Evolutionary conservation across 1,284 basidiomycete species (phyloP).

Genomic region (Tylopilus orsonianus): DNA sequence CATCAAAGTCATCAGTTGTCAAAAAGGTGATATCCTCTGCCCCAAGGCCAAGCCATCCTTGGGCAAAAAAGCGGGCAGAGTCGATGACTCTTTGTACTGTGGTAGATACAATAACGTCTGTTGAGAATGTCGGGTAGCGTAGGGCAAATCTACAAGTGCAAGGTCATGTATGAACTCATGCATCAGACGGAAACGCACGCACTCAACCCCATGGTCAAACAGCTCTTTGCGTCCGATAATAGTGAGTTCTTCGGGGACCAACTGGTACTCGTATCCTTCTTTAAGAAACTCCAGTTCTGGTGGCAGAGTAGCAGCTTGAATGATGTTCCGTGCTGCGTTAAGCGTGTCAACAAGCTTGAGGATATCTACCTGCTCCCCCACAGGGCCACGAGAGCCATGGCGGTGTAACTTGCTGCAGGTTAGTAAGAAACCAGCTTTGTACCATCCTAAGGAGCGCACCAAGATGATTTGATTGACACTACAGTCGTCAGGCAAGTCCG

Average conservation of each 20-base stretch:
- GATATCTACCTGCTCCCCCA: slow-evolving; percentile 28
- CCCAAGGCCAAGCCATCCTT: slow-evolving; percentile 14
- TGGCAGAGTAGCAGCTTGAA: slow-evolving; percentile 36
- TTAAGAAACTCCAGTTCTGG: slow-evolving; percentile 41
- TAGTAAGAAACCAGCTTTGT: background rate
- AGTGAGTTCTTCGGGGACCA: slow-evolving; percentile 23
- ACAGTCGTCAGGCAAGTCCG: slow-evolving; percentile 42
- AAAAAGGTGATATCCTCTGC: slow-evolving; percentile 8
- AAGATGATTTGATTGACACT: slow-evolving; percentile 44
- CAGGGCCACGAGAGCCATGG: slow-evolving; percentile 33
- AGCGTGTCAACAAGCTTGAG: slow-evolving; percentile 38
- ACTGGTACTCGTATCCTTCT: slow-evolving; percentile 38
- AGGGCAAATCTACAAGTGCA: slow-evolving; percentile 18
- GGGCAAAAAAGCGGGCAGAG: slow-evolving; percentile 19
- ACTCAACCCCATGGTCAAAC: slow-evolving; percentile 23
- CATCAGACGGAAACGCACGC: background rate
- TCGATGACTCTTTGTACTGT: slow-evolving; percentile 34
- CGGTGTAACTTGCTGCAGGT: slow-evolving; percentile 14
- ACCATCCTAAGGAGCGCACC: slow-evolving; percentile 11
- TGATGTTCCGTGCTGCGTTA: slow-evolving; percentile 26
- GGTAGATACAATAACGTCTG: slow-evolving; percentile 39
- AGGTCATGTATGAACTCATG: slow-evolving; percentile 2
- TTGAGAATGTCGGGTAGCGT: slow-evolving; percentile 24
- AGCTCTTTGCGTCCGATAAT: slow-evolving; percentile 16
- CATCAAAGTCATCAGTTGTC: slow-evolving; percentile 15